A percentile compares a stretch with the other conserved stretches of the same genome.
Conservation (phyloP, 139 green algal species). For the Dunaliella primolecta region DNA sequence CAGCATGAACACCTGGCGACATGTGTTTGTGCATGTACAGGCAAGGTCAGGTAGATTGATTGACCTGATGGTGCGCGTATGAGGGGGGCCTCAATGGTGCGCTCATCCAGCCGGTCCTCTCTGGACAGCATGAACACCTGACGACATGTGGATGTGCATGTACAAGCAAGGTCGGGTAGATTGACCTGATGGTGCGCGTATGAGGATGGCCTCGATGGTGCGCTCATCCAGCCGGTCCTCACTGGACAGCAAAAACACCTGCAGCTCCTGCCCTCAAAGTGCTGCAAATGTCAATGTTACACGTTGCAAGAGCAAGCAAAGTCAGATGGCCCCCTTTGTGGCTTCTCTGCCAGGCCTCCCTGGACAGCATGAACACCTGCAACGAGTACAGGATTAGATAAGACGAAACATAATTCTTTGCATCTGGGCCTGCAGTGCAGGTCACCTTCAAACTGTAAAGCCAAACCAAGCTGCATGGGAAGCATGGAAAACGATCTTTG, state of each 20-base stretch:
- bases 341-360: too few relatives aligned
- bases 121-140: slow-evolving; percentile 47
- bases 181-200: neutral
- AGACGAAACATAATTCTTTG: too few relatives aligned
- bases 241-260: slow-evolving; percentile 44
- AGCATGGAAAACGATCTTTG: too few relatives aligned
- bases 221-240: slow-evolving; percentile 61
- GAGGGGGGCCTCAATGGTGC: slow-evolving; percentile 34
- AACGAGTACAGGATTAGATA: too few relatives aligned
- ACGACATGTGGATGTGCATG: neutral
- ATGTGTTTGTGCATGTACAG: neutral
- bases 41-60: neutral
- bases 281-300: too few relatives aligned
- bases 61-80: neutral
- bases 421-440: too few relatives aligned
- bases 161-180: neutral
- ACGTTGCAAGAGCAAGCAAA: too few relatives aligned
- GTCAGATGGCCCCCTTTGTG: too few relatives aligned
- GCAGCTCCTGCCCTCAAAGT: too few relatives aligned
- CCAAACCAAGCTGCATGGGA: too few relatives aligned
- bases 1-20: slow-evolving; percentile 41
- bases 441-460: too few relatives aligned
- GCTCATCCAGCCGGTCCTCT: slow-evolving; percentile 60
- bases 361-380: too few relatives aligned
- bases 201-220: slow-evolving; percentile 33